Base-by-base conservation (phyloP, 441 rosid genomes). In the Melianthus villosus region DNA sequence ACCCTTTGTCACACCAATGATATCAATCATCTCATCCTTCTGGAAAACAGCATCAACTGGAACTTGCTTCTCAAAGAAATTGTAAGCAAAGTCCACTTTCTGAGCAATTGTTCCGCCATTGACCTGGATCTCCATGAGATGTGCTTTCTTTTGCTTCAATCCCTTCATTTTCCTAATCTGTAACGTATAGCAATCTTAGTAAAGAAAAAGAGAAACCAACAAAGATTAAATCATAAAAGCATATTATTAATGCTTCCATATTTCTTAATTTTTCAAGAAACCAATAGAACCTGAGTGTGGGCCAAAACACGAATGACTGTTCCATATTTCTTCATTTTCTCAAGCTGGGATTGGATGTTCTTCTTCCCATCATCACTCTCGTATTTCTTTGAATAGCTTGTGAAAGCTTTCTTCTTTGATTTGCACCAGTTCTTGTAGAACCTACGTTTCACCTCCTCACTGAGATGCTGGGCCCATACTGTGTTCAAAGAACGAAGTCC, bases 111-210 rank as follows among this genome's bases (percentile, higher is more conserved):
- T 60, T 5, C 95, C 95, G 27, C 95, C 95, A 52, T 84, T 84
- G 44, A 84, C 79, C 62, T 77, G 89, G 41, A 84, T 73, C 68
- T 84, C 93, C 93, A 84, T 80, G 42, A 84, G 48, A 50, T 80
- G 93, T 0, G 93, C 93, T 25, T 84, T 84, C 83, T 84, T 81
- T 62, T 84, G 96, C 66, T 81, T 84, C 68, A 84, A 53, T 34
- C 96, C 96, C 55, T 78, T 84, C 89, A 84, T 75, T 55, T 81
- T 84, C 58, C 96, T 71, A 44, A 84, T 73, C 96, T 83, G 77
- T 7, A 61, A 3, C n/a, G 35, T 3, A 7, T 8, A 13, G 12
- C 5, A 38, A 8, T 16, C 7, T 15, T 9, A 12, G 29, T 1
- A 22, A 22, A 11, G 10, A 2, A 13, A 39, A 9, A 27, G 13